phyloP scores from a whole-genome alignment of 1,284 basidiomycete genomes.

The Rhodotorula sp. region DNA sequence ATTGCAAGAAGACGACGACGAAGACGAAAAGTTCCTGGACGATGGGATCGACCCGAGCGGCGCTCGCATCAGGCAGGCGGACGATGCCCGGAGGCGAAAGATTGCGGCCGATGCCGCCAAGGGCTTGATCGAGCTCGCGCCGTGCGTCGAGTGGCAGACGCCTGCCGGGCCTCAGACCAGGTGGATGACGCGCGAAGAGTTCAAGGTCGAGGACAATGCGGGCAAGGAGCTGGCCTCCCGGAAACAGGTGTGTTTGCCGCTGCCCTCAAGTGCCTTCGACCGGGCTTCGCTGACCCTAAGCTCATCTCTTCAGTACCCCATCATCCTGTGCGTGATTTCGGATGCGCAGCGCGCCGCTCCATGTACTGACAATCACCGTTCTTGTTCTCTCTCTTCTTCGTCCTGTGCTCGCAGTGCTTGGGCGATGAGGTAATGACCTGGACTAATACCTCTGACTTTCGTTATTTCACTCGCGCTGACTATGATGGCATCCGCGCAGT shows the following conservation, averaged over 20 bases:
- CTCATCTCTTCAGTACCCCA: conserved; percentile 23
- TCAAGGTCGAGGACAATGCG: conserved; percentile 79
- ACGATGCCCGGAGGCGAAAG: conserved; percentile 49
- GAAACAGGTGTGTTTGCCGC: conserved; percentile 36
- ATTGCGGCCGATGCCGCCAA: conserved; percentile 24
- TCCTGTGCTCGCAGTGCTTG: conserved; percentile 27
- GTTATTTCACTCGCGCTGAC: too few relatives aligned
- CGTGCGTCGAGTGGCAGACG: conserved; percentile 36
- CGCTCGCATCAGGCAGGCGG: conserved; percentile 48
- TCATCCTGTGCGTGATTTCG: conserved; percentile 13
- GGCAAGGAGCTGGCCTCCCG: conserved; percentile 63
- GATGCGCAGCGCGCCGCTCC: conserved; percentile 5
- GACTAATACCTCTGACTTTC: conserved; percentile 86
- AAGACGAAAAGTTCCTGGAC: conserved; percentile 38
- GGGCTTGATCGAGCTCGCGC: conserved; percentile 40
- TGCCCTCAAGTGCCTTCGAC: too few relatives aligned
- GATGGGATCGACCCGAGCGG: conserved; percentile 43
- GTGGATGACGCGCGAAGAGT: conserved; percentile 62
- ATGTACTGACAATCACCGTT: not conserved
- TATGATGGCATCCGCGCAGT: conserved; percentile 57
- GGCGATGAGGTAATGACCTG: conserved; percentile 54
- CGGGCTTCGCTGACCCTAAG: not conserved
- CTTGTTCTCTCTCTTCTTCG: not conserved
- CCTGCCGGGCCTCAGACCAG: conserved; percentile 27
- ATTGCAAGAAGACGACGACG: conserved; percentile 42